A percentile compares a stretch with the other conserved stretches of the same genome.
Conservation (phyloP, 768 basidiomycete genomes). For the Lentinula edodes region DNA sequence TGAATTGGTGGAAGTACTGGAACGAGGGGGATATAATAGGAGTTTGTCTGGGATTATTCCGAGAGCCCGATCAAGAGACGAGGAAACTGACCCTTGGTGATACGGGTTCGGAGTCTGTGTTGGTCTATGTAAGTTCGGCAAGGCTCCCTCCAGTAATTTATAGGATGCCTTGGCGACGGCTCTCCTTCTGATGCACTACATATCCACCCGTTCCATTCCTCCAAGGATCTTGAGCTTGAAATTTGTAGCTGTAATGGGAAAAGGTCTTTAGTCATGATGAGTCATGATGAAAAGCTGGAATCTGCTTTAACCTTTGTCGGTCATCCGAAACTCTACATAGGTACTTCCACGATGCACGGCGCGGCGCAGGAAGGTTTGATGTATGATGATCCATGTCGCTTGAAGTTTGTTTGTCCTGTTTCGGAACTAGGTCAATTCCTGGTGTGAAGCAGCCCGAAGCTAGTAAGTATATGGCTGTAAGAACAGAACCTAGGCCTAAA, state of each 20-base stretch:
- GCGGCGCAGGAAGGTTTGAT: too few relatives aligned
- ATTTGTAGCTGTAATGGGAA: too few relatives aligned
- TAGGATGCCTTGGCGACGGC: neutral
- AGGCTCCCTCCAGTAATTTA: neutral
- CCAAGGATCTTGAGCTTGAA: too few relatives aligned
- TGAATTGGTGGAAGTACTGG: neutral
- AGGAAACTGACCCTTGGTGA: neutral
- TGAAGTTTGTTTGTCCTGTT: too few relatives aligned
- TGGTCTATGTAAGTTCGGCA: neutral
- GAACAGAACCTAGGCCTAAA: too few relatives aligned
- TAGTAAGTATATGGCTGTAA: too few relatives aligned
- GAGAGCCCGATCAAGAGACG: too few relatives aligned
- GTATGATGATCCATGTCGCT: too few relatives aligned
- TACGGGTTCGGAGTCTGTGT: neutral
- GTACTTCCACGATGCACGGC: too few relatives aligned
- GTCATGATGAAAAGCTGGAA: neutral
- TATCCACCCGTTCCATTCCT: neutral
- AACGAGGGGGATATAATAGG: neutral
- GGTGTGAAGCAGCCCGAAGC: too few relatives aligned
- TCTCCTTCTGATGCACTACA: neutral
- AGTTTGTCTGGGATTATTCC: neutral
- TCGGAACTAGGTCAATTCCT: too few relatives aligned
- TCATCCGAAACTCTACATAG: neutral
- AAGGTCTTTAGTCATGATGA: too few relatives aligned
- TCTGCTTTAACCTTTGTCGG: neutral